Conservation (phyloP, 1,284 basidiomycete genomes). For the Termitomyces sp. region DNA sequence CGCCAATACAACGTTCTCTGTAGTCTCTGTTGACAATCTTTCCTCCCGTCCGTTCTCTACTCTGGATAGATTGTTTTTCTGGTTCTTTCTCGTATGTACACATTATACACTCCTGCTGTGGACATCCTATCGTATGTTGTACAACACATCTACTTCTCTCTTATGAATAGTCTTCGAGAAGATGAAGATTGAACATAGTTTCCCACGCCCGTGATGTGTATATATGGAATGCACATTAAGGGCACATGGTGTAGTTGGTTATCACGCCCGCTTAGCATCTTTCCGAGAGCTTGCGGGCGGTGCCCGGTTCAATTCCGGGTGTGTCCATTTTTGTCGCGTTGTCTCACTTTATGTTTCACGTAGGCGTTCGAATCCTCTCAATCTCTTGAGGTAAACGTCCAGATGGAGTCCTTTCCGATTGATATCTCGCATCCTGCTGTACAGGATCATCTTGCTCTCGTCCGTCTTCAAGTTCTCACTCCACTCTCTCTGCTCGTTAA, state of each 20-base stretch:
- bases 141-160: not conserved
- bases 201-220: too few species aligned
- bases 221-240: too few species aligned
- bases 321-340: conserved; percentile 19
- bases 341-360: not conserved
- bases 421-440: conserved; percentile 49
- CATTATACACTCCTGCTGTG: not conserved
- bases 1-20: not conserved
- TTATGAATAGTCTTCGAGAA: too few species aligned
- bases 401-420: conserved; percentile 43
- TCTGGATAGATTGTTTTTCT: not conserved
- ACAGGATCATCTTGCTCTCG: conserved; percentile 50
- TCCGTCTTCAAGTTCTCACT: conserved; percentile 69
- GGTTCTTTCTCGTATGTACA: not conserved
- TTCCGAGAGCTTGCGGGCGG: not conserved
- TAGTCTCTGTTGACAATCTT: not conserved
- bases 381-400: conserved; percentile 3
- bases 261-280: conserved; percentile 20
- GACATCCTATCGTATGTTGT: conserved; percentile 1
- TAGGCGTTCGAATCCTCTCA: not conserved
- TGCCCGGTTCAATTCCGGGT: conserved; percentile 12
- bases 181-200: too few species aligned
- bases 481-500: conserved; percentile 74
- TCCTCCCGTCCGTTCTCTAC: not conserved
- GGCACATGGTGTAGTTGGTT: conserved; percentile 28